These are phyloP conservation scores for Candida ulmi DNA, from an alignment of 805 yeast species.

Conservation along the genomic window DNA sequence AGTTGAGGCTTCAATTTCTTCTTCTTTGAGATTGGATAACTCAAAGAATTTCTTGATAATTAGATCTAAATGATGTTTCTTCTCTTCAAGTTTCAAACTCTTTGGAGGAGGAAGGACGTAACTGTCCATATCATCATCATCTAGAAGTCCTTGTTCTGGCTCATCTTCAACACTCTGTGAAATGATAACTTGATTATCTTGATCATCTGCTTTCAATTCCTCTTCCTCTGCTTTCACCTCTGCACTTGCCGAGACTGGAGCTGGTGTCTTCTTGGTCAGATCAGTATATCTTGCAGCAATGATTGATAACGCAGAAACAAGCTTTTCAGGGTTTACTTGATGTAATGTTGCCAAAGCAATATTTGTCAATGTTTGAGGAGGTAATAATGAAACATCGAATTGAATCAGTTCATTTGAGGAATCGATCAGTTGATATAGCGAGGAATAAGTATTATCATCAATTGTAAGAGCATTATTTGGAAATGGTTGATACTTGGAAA, in stretches of 20 bases:
- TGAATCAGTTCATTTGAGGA: conserved; percentile 53
- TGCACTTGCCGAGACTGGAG: conserved; percentile 18
- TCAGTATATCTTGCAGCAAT: conserved; percentile 60
- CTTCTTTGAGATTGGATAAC: conserved; percentile 31
- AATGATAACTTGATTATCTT: conserved; percentile 17
- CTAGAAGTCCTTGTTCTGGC: conserved; percentile 31
- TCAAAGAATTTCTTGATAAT: conserved; percentile 56
- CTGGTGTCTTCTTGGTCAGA: conserved; percentile 26
- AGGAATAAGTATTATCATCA: conserved; percentile 44
- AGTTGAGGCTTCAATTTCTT: conserved; percentile 13
- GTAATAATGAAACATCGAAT: conserved; percentile 67
- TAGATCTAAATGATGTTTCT: conserved; percentile 49
- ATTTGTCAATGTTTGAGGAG: conserved; percentile 55
- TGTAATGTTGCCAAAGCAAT: conserved; percentile 65
- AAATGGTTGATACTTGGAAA: conserved; percentile 21
- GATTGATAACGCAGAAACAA: conserved; percentile 65
- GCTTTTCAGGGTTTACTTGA: conserved; percentile 42
- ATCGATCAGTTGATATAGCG: conserved; percentile 63
- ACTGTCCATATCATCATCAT: conserved; percentile 17
- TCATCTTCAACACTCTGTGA: conserved; percentile 10
- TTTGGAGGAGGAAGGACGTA: conserved; percentile 56
- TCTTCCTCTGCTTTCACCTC: conserved; percentile 26
- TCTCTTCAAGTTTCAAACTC: conserved; percentile 44
- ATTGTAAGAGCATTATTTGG: conserved; percentile 31
- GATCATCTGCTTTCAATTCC: conserved; percentile 18